phyloP scores from a whole-genome alignment of 805 yeast genomes.

The Kazachstania taianensis region DNA sequence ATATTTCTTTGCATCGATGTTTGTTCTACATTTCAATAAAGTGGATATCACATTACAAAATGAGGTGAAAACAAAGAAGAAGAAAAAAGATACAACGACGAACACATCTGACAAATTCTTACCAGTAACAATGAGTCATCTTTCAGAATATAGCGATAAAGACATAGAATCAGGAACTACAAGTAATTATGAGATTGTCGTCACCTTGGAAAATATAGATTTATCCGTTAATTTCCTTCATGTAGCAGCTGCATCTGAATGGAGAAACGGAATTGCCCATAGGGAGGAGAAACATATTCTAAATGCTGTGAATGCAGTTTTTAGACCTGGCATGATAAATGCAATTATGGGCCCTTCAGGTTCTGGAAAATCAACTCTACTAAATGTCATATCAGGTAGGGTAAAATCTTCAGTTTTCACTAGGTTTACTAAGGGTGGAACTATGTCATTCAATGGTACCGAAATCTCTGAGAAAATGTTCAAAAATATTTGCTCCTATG shows the following conservation, averaged over 20 bases:
- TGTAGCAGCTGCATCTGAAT: constrained; percentile 1
- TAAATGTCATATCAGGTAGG: constrained; percentile 55
- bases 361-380: constrained; percentile 61
- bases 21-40: constrained; percentile 38
- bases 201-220: constrained; percentile 10
- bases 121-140: constrained; percentile 1
- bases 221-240: constrained; percentile 9
- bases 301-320: constrained; percentile 39
- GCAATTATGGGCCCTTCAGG: constrained; percentile 80
- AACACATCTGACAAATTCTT: constrained; percentile 1
- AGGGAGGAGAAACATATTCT: constrained; percentile 31
- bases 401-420: constrained; percentile 29
- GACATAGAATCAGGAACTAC: constrained; percentile 10
- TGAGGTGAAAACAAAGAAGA: constrained; percentile 14
- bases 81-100: constrained; percentile 1
- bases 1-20: constrained; percentile 38
- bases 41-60: constrained; percentile 25
- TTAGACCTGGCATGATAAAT: constrained; percentile 48
- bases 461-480: constrained; percentile 29
- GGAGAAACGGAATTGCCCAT: constrained; percentile 8
- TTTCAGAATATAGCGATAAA: constrained; percentile 2
- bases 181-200: constrained; percentile 6
- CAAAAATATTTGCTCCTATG: constrained; percentile 54
- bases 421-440: constrained; percentile 31
- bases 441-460: constrained; percentile 35